These are phyloP conservation scores for Pseudogymnoascus sp. DNA, from an alignment of 2,329 filamentous ascomycete species.

Conservation along the genomic window DNA sequence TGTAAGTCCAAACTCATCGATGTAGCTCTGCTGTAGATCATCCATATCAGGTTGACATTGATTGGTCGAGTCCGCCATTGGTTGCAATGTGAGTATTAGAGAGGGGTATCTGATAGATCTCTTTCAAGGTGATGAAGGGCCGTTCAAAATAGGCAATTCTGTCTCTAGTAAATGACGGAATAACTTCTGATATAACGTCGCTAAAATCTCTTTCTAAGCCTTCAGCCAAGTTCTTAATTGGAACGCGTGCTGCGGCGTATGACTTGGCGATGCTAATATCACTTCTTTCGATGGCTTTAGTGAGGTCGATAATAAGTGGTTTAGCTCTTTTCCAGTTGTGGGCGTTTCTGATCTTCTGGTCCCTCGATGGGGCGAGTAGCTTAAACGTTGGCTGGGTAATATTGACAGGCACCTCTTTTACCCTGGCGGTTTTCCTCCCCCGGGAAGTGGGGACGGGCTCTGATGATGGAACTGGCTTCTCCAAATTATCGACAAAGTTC, in stretches of 20 bases:
- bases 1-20: slow-evolving; percentile 35
- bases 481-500: neutral
- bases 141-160: neutral
- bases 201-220: neutral
- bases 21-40: neutral
- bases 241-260: neutral
- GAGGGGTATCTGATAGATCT: neutral
- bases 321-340: slow-evolving; percentile 4
- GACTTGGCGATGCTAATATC: neutral
- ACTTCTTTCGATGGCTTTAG: neutral
- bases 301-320: slow-evolving; percentile 2
- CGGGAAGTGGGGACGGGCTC: neutral
- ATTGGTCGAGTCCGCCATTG: slow-evolving; percentile 5
- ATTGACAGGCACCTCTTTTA: neutral
- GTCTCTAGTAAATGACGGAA: neutral
- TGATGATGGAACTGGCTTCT: neutral
- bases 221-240: neutral
- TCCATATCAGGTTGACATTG: slow-evolving; percentile 4
- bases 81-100: neutral
- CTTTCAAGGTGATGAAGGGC: neutral
- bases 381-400: slow-evolving; percentile 5
- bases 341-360: neutral
- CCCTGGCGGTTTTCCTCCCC: neutral
- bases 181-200: slow-evolving; percentile 5
- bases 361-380: neutral